Evolutionary conservation across 352 stramenopile genomes (phyloP).

Genomic region (Porosira glacialis): DNA sequence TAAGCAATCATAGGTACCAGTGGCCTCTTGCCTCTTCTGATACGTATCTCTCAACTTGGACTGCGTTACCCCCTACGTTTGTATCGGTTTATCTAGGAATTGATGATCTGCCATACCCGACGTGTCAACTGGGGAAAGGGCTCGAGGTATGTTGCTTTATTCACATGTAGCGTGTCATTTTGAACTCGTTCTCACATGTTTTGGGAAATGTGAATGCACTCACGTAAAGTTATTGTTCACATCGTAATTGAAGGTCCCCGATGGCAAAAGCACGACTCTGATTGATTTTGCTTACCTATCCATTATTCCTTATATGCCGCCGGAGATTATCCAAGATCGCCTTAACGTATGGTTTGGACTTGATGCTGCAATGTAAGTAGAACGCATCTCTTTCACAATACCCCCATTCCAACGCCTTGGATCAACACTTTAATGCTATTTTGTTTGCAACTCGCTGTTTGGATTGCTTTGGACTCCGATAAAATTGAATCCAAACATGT

Average conservation of each 20-base stretch:
- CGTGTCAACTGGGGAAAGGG: slow-evolving; percentile 56
- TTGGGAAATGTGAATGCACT: too few relatives aligned
- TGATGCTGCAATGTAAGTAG: slow-evolving; percentile 34
- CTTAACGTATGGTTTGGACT: slow-evolving; percentile 66
- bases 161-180: too few relatives aligned
- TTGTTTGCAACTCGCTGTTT: background rate
- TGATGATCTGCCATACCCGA: slow-evolving; percentile 72
- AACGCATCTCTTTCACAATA: too few relatives aligned
- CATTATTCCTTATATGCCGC: slow-evolving; percentile 48
- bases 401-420: slow-evolving; percentile 37
- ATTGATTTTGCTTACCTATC: slow-evolving; percentile 65
- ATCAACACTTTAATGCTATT: slow-evolving; percentile 40
- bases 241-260: too few relatives aligned
- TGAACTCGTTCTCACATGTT: too few relatives aligned
- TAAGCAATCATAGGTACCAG: too few relatives aligned
- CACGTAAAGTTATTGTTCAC: too few relatives aligned
- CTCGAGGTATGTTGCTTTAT: too few relatives aligned
- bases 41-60: too few relatives aligned
- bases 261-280: slow-evolving; percentile 24
- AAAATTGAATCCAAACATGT: background rate
- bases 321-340: slow-evolving; percentile 23
- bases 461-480: background rate
- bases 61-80: too few relatives aligned
- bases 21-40: too few relatives aligned
- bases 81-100: too few relatives aligned